Percentiles rank a stretch among this genome's conserved stretches.
Evolutionary conservation across 768 basidiomycete species (phyloP).

Genomic region (Psilocybe cubensis): DNA sequence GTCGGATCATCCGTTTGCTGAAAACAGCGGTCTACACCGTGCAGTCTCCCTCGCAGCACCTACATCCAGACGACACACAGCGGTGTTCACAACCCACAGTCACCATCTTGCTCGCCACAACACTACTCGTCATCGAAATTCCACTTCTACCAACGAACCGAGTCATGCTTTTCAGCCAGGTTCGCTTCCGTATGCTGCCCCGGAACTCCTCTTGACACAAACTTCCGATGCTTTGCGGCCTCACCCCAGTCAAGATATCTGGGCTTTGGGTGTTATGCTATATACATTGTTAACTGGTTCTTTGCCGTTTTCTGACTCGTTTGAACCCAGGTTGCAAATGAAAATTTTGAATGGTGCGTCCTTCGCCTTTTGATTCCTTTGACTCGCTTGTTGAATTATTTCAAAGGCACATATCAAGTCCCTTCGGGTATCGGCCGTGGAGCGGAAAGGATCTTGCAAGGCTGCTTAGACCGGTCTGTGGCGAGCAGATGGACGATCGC

Average conservation of each 20-base stretch:
- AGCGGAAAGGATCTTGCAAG: constrained; percentile 70
- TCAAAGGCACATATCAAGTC: constrained; percentile 65
- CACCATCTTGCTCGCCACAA: constrained; percentile 41
- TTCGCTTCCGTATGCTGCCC: constrained; percentile 89
- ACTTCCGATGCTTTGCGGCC: constrained; percentile 41
- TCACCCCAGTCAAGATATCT: constrained; percentile 87
- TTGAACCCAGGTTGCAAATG: constrained; percentile 89
- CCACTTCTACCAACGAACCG: constrained; percentile 36
- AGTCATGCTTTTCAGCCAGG: constrained; percentile 62
- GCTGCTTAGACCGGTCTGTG: constrained; percentile 75
- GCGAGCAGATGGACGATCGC: constrained; percentile 76
- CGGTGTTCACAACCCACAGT: constrained; percentile 31
- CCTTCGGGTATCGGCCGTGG: constrained; percentile 60
- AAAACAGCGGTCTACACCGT: constrained; percentile 35
- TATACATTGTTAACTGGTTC: constrained; percentile 82
- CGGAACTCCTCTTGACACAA: constrained; percentile 79
- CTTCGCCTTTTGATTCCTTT: constrained; percentile 14
- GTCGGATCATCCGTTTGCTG: constrained; percentile 8
- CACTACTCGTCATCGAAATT: constrained; percentile 55
- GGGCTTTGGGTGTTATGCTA: constrained; percentile 93
- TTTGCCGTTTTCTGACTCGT: constrained; percentile 89
- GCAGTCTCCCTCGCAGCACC: constrained; percentile 43
- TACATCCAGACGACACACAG: constrained; percentile 24
- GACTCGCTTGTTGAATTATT: constrained; percentile 4
- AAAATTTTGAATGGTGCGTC: constrained; percentile 83